Conservation (phyloP, 2,329 filamentous ascomycete species). For the Phaeophleospora eucalypticola region DNA sequence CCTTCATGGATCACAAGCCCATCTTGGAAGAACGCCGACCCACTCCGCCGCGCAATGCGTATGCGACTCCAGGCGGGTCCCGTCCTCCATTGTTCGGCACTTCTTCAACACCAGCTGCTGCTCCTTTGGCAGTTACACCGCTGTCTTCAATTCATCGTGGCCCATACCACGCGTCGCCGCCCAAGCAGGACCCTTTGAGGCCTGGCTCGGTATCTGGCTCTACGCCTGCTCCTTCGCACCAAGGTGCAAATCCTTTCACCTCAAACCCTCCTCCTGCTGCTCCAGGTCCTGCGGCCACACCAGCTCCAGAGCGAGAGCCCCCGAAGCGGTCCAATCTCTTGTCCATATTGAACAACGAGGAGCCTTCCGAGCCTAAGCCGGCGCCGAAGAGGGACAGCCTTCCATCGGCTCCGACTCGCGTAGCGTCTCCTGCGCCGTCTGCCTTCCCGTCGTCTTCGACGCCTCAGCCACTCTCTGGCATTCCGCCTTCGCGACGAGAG, state of each 20-base stretch:
- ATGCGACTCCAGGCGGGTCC: constrained; percentile 13
- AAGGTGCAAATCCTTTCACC: not conserved
- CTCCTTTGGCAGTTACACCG: constrained; percentile 14
- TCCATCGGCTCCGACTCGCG: constrained; percentile 21
- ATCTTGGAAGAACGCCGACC: constrained; percentile 29
- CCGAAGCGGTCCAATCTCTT: constrained; percentile 37
- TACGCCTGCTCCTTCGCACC: constrained; percentile 14
- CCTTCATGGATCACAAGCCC: constrained; percentile 24
- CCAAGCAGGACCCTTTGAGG: constrained; percentile 31
- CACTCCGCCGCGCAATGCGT: constrained; percentile 24
- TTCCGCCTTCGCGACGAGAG: constrained; percentile 21
- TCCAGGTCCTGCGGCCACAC: constrained; percentile 21
- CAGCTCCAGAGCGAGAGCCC: constrained; percentile 29
- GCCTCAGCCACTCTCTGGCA: constrained; percentile 18
- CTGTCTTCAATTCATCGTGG: constrained; percentile 21
- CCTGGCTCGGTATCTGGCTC: constrained; percentile 25
- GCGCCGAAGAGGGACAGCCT: constrained; percentile 29
- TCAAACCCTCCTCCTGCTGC: constrained; percentile 12
- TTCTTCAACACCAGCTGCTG: constrained; percentile 3
- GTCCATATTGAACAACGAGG: constrained; percentile 34
- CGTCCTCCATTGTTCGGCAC: constrained; percentile 17
- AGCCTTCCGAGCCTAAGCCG: constrained; percentile 26
- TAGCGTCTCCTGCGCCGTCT: constrained; percentile 24
- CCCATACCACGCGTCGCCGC: constrained; percentile 28
- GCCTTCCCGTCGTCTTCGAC: constrained; percentile 14